These are phyloP conservation scores for Monosporozyma servazzii DNA, from an alignment of 805 yeast genomes.

Conservation along the genomic window DNA sequence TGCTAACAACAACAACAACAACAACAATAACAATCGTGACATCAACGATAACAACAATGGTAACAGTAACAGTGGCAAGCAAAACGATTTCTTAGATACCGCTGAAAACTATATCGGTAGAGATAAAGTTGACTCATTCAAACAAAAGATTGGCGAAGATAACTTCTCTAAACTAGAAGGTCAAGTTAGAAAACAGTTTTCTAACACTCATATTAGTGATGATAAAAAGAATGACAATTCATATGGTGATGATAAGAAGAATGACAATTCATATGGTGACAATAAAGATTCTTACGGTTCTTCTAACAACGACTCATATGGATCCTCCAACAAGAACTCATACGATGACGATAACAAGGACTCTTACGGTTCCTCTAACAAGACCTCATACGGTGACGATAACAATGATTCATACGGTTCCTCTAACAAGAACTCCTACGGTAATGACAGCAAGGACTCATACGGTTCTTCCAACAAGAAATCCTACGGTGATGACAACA, in stretches of 20 bases:
- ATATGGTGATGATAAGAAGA: constrained; percentile 14
- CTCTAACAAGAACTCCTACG: constrained; percentile 25
- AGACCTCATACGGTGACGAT: constrained; percentile 15
- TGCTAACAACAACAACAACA: constrained; percentile 9
- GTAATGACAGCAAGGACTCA: constrained; percentile 18
- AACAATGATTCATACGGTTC: constrained; percentile 20
- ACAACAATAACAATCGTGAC: constrained; percentile 19
- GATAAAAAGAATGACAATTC: constrained; percentile 11
- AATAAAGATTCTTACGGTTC: constrained; percentile 20
- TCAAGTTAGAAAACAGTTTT: constrained; percentile 22
- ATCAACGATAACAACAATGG: constrained; percentile 14
- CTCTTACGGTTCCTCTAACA: constrained; percentile 8
- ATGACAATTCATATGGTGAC: constrained; percentile 13
- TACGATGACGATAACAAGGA: no score
- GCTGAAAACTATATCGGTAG: constrained; percentile 26
- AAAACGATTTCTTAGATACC: constrained; percentile 22
- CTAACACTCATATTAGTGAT: constrained; percentile 22
- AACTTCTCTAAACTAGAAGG: constrained; percentile 26
- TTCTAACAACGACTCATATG: constrained; percentile 18
- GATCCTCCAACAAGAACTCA: constrained; percentile 1
- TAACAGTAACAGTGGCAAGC: constrained; percentile 18
- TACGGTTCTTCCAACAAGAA: constrained; percentile 6
- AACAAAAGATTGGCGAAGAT: constrained; percentile 26
- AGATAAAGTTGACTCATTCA: constrained; percentile 23
- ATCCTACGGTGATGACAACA: constrained; percentile 17